Conservation (phyloP, 768 basidiomycete genomes). For the Podaxis sp. region DNA sequence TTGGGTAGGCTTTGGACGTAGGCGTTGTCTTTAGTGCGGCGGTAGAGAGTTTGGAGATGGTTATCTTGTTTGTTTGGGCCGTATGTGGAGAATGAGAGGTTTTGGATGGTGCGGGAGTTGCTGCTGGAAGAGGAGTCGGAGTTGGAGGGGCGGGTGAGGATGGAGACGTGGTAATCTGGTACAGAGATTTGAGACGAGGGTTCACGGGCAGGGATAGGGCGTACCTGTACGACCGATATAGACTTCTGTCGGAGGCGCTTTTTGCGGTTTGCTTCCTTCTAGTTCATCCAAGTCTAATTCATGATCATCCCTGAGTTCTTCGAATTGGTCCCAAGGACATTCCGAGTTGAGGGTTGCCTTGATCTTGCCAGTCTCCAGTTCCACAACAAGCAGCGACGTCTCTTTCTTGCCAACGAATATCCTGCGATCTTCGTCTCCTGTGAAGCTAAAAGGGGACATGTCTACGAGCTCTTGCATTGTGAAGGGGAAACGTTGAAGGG, state of each 20-base stretch:
- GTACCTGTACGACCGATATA: slow-evolving; percentile 52
- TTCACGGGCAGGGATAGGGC: slow-evolving; percentile 13
- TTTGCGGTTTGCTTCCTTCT: slow-evolving; percentile 40
- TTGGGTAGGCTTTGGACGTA: slow-evolving; percentile 83
- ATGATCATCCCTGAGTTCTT: slow-evolving; percentile 44
- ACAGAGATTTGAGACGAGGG: slow-evolving; percentile 12
- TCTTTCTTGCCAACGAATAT: slow-evolving; percentile 92
- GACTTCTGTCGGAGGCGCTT: slow-evolving; percentile 41
- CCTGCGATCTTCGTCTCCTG: slow-evolving; percentile 58
- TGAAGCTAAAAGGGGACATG: slow-evolving; percentile 78
- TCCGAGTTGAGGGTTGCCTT: slow-evolving; percentile 74
- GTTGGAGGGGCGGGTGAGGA: slow-evolving; percentile 55
- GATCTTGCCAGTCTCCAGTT: slow-evolving; percentile 77
- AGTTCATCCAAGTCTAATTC: slow-evolving; percentile 44
- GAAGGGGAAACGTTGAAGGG: slow-evolving; percentile 85
- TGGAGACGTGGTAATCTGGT: slow-evolving; percentile 86
- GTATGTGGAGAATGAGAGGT: slow-evolving; percentile 87
- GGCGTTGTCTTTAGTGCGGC: slow-evolving; percentile 69
- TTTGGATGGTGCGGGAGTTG: slow-evolving; percentile 55
- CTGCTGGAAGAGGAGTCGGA: slow-evolving; percentile 22
- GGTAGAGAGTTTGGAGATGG: slow-evolving; percentile 68
- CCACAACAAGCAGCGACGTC: slow-evolving; percentile 73
- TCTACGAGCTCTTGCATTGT: slow-evolving; percentile 93
- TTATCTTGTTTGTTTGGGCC: slow-evolving; percentile 90
- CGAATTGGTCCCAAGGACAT: slow-evolving; percentile 74